Conservation (phyloP, 2,329 filamentous ascomycete genomes). For the Neofusicoccum ribis region DNA sequence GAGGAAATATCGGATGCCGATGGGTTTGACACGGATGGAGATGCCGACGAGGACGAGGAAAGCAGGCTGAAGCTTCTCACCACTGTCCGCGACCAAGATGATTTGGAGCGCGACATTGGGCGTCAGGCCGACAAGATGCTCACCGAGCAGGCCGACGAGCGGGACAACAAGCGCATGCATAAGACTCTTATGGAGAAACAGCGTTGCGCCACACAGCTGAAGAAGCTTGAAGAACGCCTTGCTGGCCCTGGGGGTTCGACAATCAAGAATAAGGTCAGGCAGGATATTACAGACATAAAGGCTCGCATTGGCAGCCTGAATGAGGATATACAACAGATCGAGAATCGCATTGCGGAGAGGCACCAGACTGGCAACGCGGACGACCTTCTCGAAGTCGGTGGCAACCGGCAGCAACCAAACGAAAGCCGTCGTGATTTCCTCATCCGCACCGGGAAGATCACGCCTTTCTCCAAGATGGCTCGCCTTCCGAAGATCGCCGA, state of each 20-base stretch:
- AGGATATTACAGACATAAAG: constrained; percentile 67
- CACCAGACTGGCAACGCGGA: constrained; percentile 57
- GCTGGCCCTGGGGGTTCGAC: constrained; percentile 55
- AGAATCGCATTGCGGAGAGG: constrained; percentile 75
- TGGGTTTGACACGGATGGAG: background rate
- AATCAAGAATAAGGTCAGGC: constrained; percentile 59
- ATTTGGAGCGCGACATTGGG: constrained; percentile 83
- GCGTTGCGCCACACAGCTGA: constrained; percentile 66
- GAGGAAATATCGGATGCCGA: background rate
- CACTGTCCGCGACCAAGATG: constrained; percentile 73
- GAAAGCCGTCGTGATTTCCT: constrained; percentile 87
- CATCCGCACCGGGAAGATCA: constrained; percentile 95
- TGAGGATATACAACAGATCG: constrained; percentile 77
- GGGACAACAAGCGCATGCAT: constrained; percentile 63
- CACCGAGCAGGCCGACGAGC: constrained; percentile 62
- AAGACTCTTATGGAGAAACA: constrained; percentile 53
- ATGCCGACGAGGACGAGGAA: constrained; percentile 4
- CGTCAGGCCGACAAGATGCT: constrained; percentile 63
- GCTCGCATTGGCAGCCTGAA: constrained; percentile 64
- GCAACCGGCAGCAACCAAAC: constrained; percentile 66
- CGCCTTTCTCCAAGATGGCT: constrained; percentile 82
- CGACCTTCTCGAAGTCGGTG: constrained; percentile 46
- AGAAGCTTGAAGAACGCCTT: constrained; percentile 51
- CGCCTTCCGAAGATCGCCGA: constrained; percentile 64
- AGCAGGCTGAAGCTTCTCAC: constrained; percentile 4